These are phyloP conservation scores for Chlamydomonas eustigma DNA, from an alignment of 139 green algal species.

Conservation along the genomic window DNA sequence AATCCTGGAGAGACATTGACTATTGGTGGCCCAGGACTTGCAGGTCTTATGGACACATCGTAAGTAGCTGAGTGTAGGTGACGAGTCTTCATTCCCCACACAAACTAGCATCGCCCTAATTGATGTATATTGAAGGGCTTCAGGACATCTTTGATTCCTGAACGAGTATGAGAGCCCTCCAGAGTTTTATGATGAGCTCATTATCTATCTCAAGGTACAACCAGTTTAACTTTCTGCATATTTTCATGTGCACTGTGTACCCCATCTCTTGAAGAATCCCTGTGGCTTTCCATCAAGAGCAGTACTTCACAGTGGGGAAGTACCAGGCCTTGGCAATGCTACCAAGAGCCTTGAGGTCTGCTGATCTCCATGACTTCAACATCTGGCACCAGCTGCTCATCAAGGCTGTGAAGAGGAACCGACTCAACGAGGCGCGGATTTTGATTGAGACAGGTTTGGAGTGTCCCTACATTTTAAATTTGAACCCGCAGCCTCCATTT, in stretches of 20 bases:
- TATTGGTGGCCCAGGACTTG: neutral
- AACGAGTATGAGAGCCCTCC: too few species aligned
- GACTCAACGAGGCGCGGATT: constrained; percentile 5
- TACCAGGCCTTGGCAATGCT: neutral
- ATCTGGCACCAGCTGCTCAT: constrained; percentile 14
- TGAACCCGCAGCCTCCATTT: too few species aligned
- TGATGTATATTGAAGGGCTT: too few species aligned
- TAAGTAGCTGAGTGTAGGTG: too few species aligned
- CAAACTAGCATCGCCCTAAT: too few species aligned
- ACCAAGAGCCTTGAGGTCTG: neutral
- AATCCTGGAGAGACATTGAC: neutral
- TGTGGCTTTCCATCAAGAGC: neutral
- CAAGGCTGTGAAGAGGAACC: constrained; percentile 18
- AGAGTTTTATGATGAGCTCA: too few species aligned
- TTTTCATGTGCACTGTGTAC: neutral
- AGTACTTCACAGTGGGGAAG: neutral
- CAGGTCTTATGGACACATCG: neutral
- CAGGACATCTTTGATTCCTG: too few species aligned
- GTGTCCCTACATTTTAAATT: neutral
- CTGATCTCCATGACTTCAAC: neutral
- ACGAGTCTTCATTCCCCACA: too few species aligned
- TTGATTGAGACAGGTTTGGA: constrained; percentile 21
- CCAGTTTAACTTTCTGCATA: too few species aligned
- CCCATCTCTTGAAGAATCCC: neutral
- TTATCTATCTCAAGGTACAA: too few species aligned